Percentiles rank a stretch among this genome's conserved stretches.
Evolutionary conservation across 2,329 filamentous ascomycete species (phyloP).

Genomic region (Pseudogymnoascus sp.): DNA sequence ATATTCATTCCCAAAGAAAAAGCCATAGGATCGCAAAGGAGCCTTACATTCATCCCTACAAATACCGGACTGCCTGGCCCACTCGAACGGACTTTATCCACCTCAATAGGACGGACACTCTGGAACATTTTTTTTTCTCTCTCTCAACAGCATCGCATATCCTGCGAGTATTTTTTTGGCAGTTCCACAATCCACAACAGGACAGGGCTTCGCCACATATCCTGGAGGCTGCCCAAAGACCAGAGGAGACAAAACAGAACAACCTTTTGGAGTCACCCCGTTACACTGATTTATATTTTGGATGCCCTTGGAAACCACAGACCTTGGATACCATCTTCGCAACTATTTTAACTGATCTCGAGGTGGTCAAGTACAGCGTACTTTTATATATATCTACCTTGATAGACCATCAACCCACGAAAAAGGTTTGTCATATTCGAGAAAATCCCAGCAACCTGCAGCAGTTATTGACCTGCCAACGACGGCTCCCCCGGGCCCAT

Average conservation of each 20-base stretch:
- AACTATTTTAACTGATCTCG: not conserved
- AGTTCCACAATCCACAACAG: constrained; percentile 9
- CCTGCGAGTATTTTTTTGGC: constrained; percentile 7
- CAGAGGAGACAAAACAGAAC: constrained; percentile 6
- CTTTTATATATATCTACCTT: constrained; percentile 2
- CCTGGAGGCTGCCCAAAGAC: constrained; percentile 1
- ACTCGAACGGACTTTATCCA: constrained; percentile 3
- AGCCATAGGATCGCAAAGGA: constrained; percentile 4
- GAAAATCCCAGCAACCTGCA: not conserved
- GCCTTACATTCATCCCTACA: constrained; percentile 5
- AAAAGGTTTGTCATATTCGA: constrained; percentile 5
- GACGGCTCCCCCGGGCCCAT: not conserved
- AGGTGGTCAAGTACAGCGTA: constrained; percentile 4
- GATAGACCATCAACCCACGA: not conserved
- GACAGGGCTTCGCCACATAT: constrained; percentile 2
- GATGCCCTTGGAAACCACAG: not conserved
- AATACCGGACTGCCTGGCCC: constrained; percentile 1
- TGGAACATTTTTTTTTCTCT: not conserved
- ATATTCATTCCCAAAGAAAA: constrained; percentile 7
- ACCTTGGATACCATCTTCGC: not conserved
- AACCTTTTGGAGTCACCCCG: not conserved
- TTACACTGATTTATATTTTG: not conserved
- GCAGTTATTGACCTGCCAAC: not conserved
- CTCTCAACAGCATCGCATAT: constrained; percentile 10
- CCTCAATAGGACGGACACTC: not conserved